Conservation (phyloP, 176 grass and related monocot genomes). For the Cocos nucifera region DNA sequence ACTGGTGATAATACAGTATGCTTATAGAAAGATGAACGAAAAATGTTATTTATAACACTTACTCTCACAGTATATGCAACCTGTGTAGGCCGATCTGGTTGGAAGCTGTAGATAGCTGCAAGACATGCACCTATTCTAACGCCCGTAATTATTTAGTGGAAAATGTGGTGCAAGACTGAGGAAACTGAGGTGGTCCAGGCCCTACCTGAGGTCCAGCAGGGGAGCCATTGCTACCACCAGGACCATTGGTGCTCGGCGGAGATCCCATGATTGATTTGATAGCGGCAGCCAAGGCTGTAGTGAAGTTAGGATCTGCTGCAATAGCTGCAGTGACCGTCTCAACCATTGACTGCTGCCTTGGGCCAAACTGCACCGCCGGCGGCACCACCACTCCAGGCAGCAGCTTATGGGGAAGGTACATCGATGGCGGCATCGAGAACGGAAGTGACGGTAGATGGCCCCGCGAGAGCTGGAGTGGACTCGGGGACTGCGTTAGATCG, state of each 20-base stretch:
- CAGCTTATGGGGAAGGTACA: not conserved
- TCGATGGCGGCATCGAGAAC: not conserved
- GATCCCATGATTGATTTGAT: conserved; percentile 8
- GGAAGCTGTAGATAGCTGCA: too few relatives aligned
- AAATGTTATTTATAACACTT: too few relatives aligned
- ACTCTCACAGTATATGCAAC: too few relatives aligned
- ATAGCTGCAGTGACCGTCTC: conserved; percentile 12
- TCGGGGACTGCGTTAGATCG: conserved; percentile 5
- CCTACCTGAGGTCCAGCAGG: not conserved
- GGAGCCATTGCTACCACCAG: not conserved
- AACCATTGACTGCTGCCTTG: not conserved
- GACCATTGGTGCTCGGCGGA: not conserved
- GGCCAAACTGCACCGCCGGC: not conserved
- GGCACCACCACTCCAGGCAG: not conserved
- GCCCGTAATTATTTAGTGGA: conserved; percentile 5
- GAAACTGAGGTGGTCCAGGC: conserved; percentile 1
- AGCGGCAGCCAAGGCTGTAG: conserved; percentile 12
- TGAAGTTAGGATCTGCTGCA: conserved; percentile 15
- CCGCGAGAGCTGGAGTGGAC: not conserved
- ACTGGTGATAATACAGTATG: too few relatives aligned
- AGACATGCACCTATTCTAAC: too few relatives aligned
- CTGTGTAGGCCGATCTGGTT: too few relatives aligned
- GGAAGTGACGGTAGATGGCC: not conserved
- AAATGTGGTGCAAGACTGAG: conserved; percentile 13
- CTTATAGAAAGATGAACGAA: too few relatives aligned